Base-by-base conservation (phyloP, 257 asterid species). In the Misopates orontium region DNA sequence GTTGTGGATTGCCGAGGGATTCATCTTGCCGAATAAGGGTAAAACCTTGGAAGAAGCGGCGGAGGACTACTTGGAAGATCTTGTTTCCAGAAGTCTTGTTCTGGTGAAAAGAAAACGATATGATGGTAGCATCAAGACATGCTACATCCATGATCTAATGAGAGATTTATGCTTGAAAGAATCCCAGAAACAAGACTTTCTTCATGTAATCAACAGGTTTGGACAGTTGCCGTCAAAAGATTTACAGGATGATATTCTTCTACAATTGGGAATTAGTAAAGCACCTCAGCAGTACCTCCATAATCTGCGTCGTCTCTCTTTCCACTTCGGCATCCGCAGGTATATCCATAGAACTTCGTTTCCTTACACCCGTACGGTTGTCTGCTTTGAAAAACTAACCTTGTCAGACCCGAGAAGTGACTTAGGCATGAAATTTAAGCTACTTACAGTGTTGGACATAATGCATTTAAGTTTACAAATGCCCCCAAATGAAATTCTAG, bases 1-100 rank as follows among this genome's bases (percentile, higher is more conserved):
- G 47, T 67, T 76, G 25, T 76, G 80, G 80, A 48, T 76, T 16
- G 71, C 71, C 0, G 80, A 71, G 65, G 76, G 80, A 21, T 67
- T 71, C 50, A 68, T 77, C 16, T 16, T 18, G 42, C 68, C 65
- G 9, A 25, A 8, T 1, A 16, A 13, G 51, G 16, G 4, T 11
- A 59, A 63, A 44, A 57, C 59, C 50, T 56, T 77, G 61, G 82
- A 72, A 48, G 70, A 72, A 23, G 63, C 59, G 17, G 72, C 82
- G 1, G 57, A 51, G 44, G 75, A 52, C 7, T 64, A 64, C 48
- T 44, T 77, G 42, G 70, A 50, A 18, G 72, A 72, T 64, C 81
- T 77, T 19, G 58, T 52, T 36, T 11, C 54, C 18, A 68, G 75
- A 69, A 72, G 55, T 45, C 65, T 77, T 11, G 52, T 77, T 20